Conservation (phyloP, 176 grass and related monocot species). For the Lolium multiflorum region DNA sequence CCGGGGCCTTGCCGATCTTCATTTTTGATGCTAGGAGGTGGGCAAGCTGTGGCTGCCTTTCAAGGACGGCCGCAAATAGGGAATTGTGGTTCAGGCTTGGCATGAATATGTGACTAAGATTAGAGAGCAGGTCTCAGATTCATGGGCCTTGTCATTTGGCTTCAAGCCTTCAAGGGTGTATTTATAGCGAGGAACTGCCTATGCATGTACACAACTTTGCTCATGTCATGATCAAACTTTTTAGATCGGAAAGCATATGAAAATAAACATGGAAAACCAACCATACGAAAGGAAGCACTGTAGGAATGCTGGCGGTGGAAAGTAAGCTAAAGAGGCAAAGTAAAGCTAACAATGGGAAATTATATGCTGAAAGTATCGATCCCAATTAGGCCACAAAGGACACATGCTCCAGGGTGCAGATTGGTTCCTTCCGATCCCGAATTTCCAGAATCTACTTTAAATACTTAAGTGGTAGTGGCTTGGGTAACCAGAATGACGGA, state of each 20-base stretch:
- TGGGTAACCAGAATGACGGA: neutral
- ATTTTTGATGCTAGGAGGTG: conserved; percentile 29
- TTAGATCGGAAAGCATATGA: conserved; percentile 32
- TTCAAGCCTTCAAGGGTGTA: conserved; percentile 23
- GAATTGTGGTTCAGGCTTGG: conserved; percentile 29
- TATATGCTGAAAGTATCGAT: conserved; percentile 18
- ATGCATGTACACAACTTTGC: conserved; percentile 10
- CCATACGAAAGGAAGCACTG: conserved; percentile 39
- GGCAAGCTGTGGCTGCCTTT: neutral
- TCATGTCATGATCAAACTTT: conserved; percentile 29
- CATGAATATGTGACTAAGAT: conserved; percentile 11
- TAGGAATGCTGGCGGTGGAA: conserved; percentile 30
- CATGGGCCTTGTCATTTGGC: conserved; percentile 54
- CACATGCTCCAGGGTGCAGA: neutral
- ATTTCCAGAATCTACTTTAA: neutral
- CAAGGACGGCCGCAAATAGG: neutral
- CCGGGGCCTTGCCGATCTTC: conserved; percentile 64
- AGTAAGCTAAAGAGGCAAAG: conserved; percentile 36
- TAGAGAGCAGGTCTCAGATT: neutral
- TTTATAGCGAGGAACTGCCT: conserved; percentile 52
- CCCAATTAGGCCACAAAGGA: neutral
- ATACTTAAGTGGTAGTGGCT: neutral
- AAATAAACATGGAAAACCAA: conserved; percentile 23
- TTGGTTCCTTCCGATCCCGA: conserved; percentile 13
- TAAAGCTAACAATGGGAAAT: neutral